phyloP scores from a whole-genome alignment of 2,329 filamentous ascomycete genomes.

The Monilinia aucupariae region DNA sequence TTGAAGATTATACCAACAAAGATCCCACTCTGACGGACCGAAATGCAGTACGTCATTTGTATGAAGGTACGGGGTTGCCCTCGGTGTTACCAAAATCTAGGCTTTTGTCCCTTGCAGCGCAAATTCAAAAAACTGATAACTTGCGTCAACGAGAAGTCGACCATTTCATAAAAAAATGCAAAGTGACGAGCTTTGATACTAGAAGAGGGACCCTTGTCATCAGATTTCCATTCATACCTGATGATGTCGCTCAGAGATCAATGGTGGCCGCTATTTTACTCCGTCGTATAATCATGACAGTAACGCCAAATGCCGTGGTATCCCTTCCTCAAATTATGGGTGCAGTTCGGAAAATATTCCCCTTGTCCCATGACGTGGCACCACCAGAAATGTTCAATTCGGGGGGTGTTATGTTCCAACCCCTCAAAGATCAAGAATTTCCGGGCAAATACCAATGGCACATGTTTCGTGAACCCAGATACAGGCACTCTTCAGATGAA shows the following conservation, averaged over 20 bases:
- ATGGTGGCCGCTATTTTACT: slow-evolving; percentile 42
- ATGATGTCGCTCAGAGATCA: not conserved
- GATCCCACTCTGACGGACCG: slow-evolving; percentile 71
- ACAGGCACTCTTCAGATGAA: slow-evolving; percentile 24
- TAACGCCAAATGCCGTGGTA: slow-evolving; percentile 44
- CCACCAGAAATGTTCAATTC: slow-evolving; percentile 8
- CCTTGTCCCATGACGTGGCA: not conserved
- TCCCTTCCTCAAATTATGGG: slow-evolving; percentile 41
- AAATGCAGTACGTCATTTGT: slow-evolving; percentile 72
- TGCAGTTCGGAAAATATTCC: slow-evolving; percentile 10
- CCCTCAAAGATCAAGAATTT: not conserved
- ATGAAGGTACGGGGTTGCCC: slow-evolving; percentile 56
- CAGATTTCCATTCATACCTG: slow-evolving; percentile 15
- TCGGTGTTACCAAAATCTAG: slow-evolving; percentile 59
- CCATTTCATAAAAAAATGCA: slow-evolving; percentile 46
- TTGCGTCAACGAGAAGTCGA: slow-evolving; percentile 48
- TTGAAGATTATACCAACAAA: slow-evolving; percentile 78
- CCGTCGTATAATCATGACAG: slow-evolving; percentile 43
- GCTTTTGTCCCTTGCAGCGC: slow-evolving; percentile 55
- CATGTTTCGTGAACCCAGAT: slow-evolving; percentile 27
- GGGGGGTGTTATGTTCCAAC: slow-evolving; percentile 27
- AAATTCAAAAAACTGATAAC: slow-evolving; percentile 41
- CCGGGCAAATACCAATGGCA: slow-evolving; percentile 18
- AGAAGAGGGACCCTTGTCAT: slow-evolving; percentile 35
- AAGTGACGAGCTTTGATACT: slow-evolving; percentile 35